phyloP scores from a whole-genome alignment of 2,329 filamentous ascomycete genomes.

The Tolypocladium nubicola region DNA sequence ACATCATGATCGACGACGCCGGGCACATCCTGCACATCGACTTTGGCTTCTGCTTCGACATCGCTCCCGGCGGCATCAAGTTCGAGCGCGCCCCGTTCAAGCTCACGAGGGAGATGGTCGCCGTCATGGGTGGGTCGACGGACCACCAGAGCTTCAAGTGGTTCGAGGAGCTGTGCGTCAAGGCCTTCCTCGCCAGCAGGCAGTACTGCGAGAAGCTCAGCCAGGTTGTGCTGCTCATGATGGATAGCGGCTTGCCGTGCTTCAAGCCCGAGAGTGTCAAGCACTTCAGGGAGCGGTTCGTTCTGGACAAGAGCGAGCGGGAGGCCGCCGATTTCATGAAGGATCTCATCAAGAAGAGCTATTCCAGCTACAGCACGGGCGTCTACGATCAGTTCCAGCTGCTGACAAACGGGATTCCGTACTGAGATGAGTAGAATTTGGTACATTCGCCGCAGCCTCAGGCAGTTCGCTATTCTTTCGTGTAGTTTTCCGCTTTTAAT shows the following conservation, averaged over 20 bases:
- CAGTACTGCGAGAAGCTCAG: constrained; percentile 82
- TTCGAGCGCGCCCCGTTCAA: constrained; percentile 99
- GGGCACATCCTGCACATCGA: constrained; percentile 98
- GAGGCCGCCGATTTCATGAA: constrained; percentile 94
- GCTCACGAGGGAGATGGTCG: constrained; percentile 92
- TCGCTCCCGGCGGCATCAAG: constrained; percentile 89
- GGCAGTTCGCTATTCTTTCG: background rate
- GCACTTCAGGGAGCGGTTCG: constrained; percentile 88
- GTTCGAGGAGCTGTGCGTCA: constrained; percentile 95
- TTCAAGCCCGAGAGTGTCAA: constrained; percentile 94
- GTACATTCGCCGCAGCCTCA: background rate
- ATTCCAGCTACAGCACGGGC: constrained; percentile 81
- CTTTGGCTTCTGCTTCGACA: constrained; percentile 99
- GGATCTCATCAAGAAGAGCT: constrained; percentile 80
- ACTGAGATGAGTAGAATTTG: constrained; percentile 35
- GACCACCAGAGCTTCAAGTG: constrained; percentile 83
- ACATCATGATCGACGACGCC: constrained; percentile 98
- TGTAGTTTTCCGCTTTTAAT: background rate
- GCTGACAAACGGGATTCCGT: constrained; percentile 94
- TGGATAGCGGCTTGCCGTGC: constrained; percentile 90
- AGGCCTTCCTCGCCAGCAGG: constrained; percentile 81
- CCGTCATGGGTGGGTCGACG: constrained; percentile 89
- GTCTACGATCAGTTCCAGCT: constrained; percentile 98
- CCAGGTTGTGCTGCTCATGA: constrained; percentile 88
- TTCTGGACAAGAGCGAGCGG: constrained; percentile 79